Percentiles rank a stretch among this genome's conserved stretches.
Evolutionary conservation across 768 basidiomycete species (phyloP).

Genomic region (Mrakia blollopis): DNA sequence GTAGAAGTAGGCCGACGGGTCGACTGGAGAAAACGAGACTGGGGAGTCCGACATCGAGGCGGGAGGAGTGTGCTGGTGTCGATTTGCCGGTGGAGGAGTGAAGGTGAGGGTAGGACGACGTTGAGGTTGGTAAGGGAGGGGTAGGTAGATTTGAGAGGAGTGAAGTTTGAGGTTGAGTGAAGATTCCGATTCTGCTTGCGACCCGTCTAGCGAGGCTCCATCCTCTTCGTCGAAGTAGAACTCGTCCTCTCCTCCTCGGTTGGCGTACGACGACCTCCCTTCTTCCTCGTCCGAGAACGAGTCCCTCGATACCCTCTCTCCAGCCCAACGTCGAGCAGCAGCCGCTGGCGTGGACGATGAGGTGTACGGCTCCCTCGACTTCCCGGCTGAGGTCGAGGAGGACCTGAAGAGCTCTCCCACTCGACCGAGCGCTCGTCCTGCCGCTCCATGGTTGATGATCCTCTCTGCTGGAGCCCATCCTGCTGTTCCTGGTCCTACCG

Average conservation of each 20-base stretch:
- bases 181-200: constrained; percentile 16
- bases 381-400: not conserved
- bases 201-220: not conserved
- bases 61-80: not conserved
- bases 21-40: not conserved
- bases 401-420: constrained; percentile 8
- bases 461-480: constrained; percentile 3
- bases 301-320: not conserved
- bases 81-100: constrained; percentile 12
- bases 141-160: constrained; percentile 29
- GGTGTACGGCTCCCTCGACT: not conserved
- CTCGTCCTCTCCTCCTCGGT: constrained; percentile 7
- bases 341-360: not conserved
- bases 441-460: not conserved
- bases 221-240: constrained; percentile 27
- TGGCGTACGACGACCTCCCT: not conserved
- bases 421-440: not conserved
- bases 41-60: constrained; percentile 9
- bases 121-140: not conserved
- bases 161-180: constrained; percentile 27
- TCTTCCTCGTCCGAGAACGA: constrained; percentile 14
- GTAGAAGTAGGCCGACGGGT: not conserved
- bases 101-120: constrained; percentile 27
- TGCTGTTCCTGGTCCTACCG: not conserved
- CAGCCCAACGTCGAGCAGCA: constrained; percentile 4